Evolutionary conservation across 2,329 filamentous ascomycete genomes (phyloP).

Genomic region (Fusarium pseudonygamai): DNA sequence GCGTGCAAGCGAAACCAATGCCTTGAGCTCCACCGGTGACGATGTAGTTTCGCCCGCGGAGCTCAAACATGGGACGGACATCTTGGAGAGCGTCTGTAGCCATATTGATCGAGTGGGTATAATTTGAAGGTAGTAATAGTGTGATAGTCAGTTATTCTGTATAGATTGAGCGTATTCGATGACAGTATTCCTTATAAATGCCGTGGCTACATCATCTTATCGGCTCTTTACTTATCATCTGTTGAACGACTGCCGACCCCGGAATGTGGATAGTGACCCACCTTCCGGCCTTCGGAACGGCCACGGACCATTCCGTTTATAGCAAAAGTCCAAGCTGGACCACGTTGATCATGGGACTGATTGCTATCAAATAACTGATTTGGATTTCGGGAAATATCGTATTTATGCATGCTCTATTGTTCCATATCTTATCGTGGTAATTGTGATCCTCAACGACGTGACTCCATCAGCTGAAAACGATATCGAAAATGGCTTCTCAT

Average conservation of each 20-base stretch:
- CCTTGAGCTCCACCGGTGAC: slow-evolving; percentile 53
- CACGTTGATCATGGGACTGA: neutral
- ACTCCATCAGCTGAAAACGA: neutral
- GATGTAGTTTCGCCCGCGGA: slow-evolving; percentile 49
- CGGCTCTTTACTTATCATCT: neutral
- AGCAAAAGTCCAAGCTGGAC: neutral
- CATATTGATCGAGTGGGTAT: neutral
- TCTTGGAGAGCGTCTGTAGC: slow-evolving; percentile 17
- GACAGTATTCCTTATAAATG: neutral
- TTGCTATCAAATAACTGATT: neutral
- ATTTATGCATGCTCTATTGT: neutral
- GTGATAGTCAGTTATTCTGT: neutral
- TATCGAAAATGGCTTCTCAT: slow-evolving; percentile 11
- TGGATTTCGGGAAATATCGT: neutral
- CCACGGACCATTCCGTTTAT: slow-evolving; percentile 1
- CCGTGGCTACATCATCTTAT: neutral
- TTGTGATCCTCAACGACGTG: neutral
- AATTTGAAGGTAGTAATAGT: too few relatives aligned
- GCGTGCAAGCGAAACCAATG: slow-evolving; percentile 50
- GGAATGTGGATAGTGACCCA: slow-evolving; percentile 5
- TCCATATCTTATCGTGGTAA: neutral
- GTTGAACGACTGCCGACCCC: neutral
- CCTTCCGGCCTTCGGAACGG: slow-evolving; percentile 25
- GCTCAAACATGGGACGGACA: slow-evolving; percentile 45
- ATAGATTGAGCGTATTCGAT: neutral